Evolutionary conservation across 1,284 basidiomycete genomes (phyloP).

Genomic region (Ustilago vetiveriae): DNA sequence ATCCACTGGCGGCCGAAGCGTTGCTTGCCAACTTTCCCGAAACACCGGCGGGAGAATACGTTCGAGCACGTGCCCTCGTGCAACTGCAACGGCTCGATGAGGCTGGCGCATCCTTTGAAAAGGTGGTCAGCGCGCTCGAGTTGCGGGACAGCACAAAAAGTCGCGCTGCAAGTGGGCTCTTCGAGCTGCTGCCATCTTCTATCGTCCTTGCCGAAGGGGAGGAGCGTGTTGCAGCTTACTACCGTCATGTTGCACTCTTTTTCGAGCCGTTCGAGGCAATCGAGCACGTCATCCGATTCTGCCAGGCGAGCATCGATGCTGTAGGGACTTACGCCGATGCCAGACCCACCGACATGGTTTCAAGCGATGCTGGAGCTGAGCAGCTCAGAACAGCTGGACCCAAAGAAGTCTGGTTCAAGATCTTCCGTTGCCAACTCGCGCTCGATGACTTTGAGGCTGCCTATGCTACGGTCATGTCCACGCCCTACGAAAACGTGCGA

Average conservation of each 20-base stretch:
- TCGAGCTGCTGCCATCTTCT: slow-evolving; percentile 33
- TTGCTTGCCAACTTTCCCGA: slow-evolving; percentile 36
- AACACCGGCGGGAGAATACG: slow-evolving; percentile 36
- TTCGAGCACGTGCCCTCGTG: slow-evolving; percentile 43
- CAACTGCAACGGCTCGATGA: slow-evolving; percentile 41
- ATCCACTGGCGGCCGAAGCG: slow-evolving; percentile 31
- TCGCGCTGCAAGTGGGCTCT: slow-evolving; percentile 25
- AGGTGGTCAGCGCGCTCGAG: slow-evolving; percentile 40
- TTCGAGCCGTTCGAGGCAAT: slow-evolving; percentile 48
- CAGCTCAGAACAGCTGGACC: slow-evolving; percentile 9
- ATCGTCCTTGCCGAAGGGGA: slow-evolving; percentile 19
- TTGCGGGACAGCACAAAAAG: neutral
- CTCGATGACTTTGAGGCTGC: slow-evolving; percentile 54
- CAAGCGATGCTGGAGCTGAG: slow-evolving; percentile 11
- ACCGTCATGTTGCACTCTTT: slow-evolving; percentile 43
- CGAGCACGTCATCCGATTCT: slow-evolving; percentile 42
- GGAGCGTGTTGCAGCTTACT: slow-evolving; percentile 34
- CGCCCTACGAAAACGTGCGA: slow-evolving; percentile 75
- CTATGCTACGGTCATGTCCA: slow-evolving; percentile 53
- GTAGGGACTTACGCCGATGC: slow-evolving; percentile 33
- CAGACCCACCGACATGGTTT: slow-evolving; percentile 1
- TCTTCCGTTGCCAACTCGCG: slow-evolving; percentile 58
- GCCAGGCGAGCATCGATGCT: slow-evolving; percentile 46
- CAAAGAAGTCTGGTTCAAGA: slow-evolving; percentile 49
- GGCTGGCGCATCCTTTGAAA: slow-evolving; percentile 32